These are phyloP conservation scores for Diaporthe caulivora DNA, from an alignment of 2,329 filamentous ascomycete genomes.

Conservation along the genomic window DNA sequence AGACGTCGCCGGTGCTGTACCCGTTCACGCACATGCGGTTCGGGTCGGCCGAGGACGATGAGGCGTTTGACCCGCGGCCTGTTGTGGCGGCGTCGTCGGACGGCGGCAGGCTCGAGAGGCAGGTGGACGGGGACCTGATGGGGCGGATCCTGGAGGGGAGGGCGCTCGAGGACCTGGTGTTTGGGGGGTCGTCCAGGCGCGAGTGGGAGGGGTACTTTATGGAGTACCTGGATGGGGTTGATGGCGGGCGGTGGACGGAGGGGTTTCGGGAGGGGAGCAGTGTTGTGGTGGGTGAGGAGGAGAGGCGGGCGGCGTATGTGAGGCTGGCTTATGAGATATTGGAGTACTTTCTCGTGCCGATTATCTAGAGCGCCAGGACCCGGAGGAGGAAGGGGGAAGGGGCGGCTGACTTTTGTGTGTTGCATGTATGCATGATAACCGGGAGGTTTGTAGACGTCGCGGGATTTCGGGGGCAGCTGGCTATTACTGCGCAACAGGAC, in stretches of 20 bases:
- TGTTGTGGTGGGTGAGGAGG: slow-evolving; percentile 42
- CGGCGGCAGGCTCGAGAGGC: slow-evolving; percentile 63
- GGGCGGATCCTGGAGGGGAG: slow-evolving; percentile 63
- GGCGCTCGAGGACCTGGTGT: slow-evolving; percentile 40
- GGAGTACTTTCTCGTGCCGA: slow-evolving; percentile 64
- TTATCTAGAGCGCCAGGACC: no score
- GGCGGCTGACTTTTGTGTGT: no score
- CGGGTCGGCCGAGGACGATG: slow-evolving; percentile 41
- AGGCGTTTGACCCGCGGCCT: slow-evolving; percentile 52
- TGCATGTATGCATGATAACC: background rate
- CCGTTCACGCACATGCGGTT: slow-evolving; percentile 57
- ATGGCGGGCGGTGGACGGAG: slow-evolving; percentile 57
- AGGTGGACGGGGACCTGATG: slow-evolving; percentile 77
- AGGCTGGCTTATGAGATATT: slow-evolving; percentile 66
- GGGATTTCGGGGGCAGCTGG: background rate
- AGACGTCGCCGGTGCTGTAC: slow-evolving; percentile 60
- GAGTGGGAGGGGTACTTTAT: slow-evolving; percentile 57
- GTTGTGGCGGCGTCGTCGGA: slow-evolving; percentile 46
- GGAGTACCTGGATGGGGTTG: slow-evolving; percentile 63
- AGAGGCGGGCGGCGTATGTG: slow-evolving; percentile 53
- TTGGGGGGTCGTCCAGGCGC: background rate
- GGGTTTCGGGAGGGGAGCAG: slow-evolving; percentile 48
- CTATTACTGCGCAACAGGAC: no score
- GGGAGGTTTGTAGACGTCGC: background rate
- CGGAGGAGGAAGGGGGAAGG: background rate